Evolutionary conservation across 352 stramenopile genomes (phyloP), one percentile per base, ranked within the genome.

Genomic region (Phytophthora boehmeriae): DNA sequence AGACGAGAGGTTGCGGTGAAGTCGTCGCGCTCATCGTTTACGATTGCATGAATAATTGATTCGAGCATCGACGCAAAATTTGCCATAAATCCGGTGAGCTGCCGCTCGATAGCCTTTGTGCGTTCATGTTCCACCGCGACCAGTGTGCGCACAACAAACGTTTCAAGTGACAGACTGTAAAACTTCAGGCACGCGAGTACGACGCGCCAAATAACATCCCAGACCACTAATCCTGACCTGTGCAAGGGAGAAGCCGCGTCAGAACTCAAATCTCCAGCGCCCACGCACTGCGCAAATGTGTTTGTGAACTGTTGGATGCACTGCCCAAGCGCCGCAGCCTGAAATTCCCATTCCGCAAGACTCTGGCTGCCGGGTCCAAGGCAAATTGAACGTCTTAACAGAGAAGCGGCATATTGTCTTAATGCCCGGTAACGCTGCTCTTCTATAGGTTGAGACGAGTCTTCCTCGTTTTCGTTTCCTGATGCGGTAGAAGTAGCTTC

Each of bases 121-220:
- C 60, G 60, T 6, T 42, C 42, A 2, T 68, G 17, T 17, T 59
- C 54, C 55, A 60, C 57, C 22, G 51, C 67, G 0, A 52, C 13
- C 30, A 76, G 23, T 25, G 64, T 46, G 17, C 49, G 59, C 1
- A 17, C 25, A 41, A 41, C 45, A 36, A 72, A 60, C 1, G 64
- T 22, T 13, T 64, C 35, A 28, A 75, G 14, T 8, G 66, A 72
- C 0, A 16, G 34, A 2, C 28, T 11, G 14, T 69, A 43, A 28
- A 63, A 56, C 32, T 50, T 66, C n/a, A 86, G 16, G 36, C 63
- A 66, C 2, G 54, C 71, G 0, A 51, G 55, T 8, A 66, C 54
- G 30, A 36, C 63, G 16, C 72, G 72, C 70, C 71, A 85, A 6
- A 70, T 28, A 16, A 70, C 30, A 57, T 82, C 66, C 63, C 75